Evolutionary conservation across 2,329 filamentous ascomycete species (phyloP).

Genomic region (Clarireedia paspali): DNA sequence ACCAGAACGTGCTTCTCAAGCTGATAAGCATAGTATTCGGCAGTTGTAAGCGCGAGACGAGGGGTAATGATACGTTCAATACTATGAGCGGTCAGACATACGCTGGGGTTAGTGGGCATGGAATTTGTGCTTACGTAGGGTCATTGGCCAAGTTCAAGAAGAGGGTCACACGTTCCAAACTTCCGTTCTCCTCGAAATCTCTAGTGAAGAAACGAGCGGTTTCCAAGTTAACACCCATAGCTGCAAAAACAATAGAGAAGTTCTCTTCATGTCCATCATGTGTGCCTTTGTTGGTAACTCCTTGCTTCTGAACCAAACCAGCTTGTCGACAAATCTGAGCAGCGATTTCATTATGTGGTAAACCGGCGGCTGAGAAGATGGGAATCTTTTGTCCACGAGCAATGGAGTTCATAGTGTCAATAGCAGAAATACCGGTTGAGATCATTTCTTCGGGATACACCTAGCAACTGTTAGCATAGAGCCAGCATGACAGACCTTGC

Average conservation of each 20-base stretch:
- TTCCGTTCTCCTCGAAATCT: slow-evolving; percentile 98
- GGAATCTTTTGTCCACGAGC: slow-evolving; percentile 99
- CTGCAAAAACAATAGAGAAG: slow-evolving; percentile 98
- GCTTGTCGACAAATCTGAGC: slow-evolving; percentile 98
- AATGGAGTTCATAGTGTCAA: slow-evolving; percentile 97
- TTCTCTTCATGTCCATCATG: slow-evolving; percentile 98
- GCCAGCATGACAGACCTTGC: not conserved
- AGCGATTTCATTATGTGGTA: slow-evolving; percentile 98
- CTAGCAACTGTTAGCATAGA: slow-evolving; percentile 35
- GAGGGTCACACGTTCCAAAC: slow-evolving; percentile 90
- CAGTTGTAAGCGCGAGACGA: slow-evolving; percentile 93
- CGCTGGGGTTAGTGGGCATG: too few species aligned
- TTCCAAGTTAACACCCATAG: slow-evolving; percentile 99
- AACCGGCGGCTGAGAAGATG: slow-evolving; percentile 96
- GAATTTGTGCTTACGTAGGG: slow-evolving; percentile 64
- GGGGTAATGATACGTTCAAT: slow-evolving; percentile 99
- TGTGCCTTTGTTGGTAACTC: slow-evolving; percentile 81
- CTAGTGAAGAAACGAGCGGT: slow-evolving; percentile 97
- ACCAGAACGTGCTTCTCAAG: slow-evolving; percentile 99
- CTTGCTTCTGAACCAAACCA: slow-evolving; percentile 70
- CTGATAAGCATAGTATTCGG: slow-evolving; percentile 99
- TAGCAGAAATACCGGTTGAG: slow-evolving; percentile 96
- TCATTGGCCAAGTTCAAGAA: slow-evolving; percentile 99
- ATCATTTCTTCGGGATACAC: slow-evolving; percentile 99
- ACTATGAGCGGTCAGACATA: slow-evolving; percentile 36